phyloP scores from a whole-genome alignment of 768 basidiomycete genomes.

The Floccularia luteovirens region DNA sequence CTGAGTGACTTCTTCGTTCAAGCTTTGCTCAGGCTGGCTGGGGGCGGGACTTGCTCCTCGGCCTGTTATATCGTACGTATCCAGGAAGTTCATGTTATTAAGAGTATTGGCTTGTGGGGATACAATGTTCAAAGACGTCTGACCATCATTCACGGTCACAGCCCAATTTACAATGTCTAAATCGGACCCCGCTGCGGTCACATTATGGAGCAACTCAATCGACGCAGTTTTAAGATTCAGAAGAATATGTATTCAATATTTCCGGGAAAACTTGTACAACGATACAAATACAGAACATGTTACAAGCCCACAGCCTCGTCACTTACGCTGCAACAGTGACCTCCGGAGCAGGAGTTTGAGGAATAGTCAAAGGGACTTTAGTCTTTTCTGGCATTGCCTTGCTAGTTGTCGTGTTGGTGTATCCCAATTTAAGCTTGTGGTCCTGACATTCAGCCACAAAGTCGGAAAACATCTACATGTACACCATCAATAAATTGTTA shows the following conservation, averaged over 20 bases:
- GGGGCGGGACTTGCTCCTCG: conserved; percentile 38
- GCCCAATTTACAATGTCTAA: too few species aligned
- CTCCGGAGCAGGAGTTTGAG: conserved; percentile 12
- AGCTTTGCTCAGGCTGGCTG: conserved; percentile 36
- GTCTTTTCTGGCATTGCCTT: conserved; percentile 14
- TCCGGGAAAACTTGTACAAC: too few species aligned
- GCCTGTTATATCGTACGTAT: conserved; percentile 54
- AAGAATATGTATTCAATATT: too few species aligned
- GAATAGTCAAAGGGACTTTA: conserved; percentile 14
- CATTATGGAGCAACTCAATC: too few species aligned
- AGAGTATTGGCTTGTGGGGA: conserved; percentile 4
- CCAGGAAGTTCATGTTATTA: conserved; percentile 63
- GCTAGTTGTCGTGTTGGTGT: conserved; percentile 6
- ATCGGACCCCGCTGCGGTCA: too few species aligned
- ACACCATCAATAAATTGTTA: conserved; percentile 2
- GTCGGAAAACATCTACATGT: conserved; percentile 82
- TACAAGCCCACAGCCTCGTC: background rate
- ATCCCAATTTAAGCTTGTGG: conserved; percentile 30
- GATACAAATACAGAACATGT: too few species aligned
- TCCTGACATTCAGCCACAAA: conserved; percentile 78
- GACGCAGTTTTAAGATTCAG: too few species aligned
- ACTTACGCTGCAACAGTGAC: conserved; percentile 9
- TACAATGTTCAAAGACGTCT: background rate
- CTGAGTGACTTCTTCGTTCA: conserved; percentile 86
- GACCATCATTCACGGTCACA: background rate